Conservation (phyloP, 2,329 filamentous ascomycete species). For the Fusarium brevicatenulatum region DNA sequence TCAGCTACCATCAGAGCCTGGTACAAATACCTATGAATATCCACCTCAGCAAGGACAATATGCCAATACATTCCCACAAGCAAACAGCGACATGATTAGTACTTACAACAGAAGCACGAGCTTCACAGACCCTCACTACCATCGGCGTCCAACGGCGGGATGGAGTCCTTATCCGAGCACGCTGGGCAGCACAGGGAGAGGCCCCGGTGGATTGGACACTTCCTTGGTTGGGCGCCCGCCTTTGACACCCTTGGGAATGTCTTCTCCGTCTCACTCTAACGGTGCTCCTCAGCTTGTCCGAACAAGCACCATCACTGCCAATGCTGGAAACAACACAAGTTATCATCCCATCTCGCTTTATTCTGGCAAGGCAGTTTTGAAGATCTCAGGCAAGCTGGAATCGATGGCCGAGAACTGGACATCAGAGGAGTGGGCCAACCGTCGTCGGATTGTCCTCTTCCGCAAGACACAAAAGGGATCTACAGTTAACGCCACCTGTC, state of each 20-base stretch:
- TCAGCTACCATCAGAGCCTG: slow-evolving; percentile 50
- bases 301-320: slow-evolving; percentile 63
- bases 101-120: slow-evolving; percentile 62
- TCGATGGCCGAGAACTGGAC: slow-evolving; percentile 87
- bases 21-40: slow-evolving; percentile 60
- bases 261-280: slow-evolving; percentile 49
- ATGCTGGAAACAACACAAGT: slow-evolving; percentile 52
- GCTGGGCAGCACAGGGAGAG: slow-evolving; percentile 55
- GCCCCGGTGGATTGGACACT: slow-evolving; percentile 55
- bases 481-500: slow-evolving; percentile 83
- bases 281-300: slow-evolving; percentile 62
- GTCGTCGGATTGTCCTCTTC: slow-evolving; percentile 89
- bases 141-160: slow-evolving; percentile 47
- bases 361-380: slow-evolving; percentile 83
- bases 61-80: slow-evolving; percentile 52
- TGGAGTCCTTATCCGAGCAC: slow-evolving; percentile 58
- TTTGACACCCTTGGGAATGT: slow-evolving; percentile 61
- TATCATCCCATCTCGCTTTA: slow-evolving; percentile 86
- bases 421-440: slow-evolving; percentile 79
- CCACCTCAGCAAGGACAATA: slow-evolving; percentile 56
- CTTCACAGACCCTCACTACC: slow-evolving; percentile 62
- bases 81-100: slow-evolving; percentile 64
- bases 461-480: slow-evolving; percentile 83
- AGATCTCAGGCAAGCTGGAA: slow-evolving; percentile 86
- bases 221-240: slow-evolving; percentile 57